phyloP scores from a whole-genome alignment of 345 rosid species.

The Carallia brachiata region DNA sequence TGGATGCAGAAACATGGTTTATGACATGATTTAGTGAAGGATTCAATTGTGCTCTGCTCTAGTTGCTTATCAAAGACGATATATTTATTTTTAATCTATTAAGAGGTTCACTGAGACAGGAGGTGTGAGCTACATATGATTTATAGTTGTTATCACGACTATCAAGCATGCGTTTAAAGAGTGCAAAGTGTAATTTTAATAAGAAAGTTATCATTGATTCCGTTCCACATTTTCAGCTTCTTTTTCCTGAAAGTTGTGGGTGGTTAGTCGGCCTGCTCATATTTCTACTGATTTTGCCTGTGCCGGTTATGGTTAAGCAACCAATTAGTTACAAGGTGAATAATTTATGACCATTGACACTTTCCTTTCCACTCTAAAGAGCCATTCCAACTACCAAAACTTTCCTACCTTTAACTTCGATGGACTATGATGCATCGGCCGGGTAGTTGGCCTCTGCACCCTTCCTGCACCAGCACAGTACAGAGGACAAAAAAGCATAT shows the following conservation, averaged over 20 bases:
- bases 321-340: background rate
- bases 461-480: background rate
- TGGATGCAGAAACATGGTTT: slow-evolving; percentile 6
- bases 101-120: too few species aligned
- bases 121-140: too few species aligned
- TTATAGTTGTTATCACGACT: too few species aligned
- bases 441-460: slow-evolving; percentile 26
- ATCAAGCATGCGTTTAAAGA: slow-evolving; percentile 4
- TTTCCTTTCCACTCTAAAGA: background rate
- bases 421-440: slow-evolving; percentile 7
- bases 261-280: slow-evolving; percentile 3
- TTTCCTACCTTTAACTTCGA: slow-evolving; percentile 5
- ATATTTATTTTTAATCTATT: too few species aligned
- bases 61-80: too few species aligned
- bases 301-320: background rate
- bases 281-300: background rate
- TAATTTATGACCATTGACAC: background rate
- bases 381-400: slow-evolving; percentile 27
- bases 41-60: too few species aligned
- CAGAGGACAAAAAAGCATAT: slow-evolving; percentile 5
- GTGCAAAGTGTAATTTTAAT: slow-evolving; percentile 10
- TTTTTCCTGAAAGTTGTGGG: slow-evolving; percentile 1
- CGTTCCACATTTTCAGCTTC: slow-evolving; percentile 3
- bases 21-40: background rate
- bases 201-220: slow-evolving; percentile 15